phyloP scores from a whole-genome alignment of 1,139 yeast genomes.

The Nakaseomyces kungkrabaensis region DNA sequence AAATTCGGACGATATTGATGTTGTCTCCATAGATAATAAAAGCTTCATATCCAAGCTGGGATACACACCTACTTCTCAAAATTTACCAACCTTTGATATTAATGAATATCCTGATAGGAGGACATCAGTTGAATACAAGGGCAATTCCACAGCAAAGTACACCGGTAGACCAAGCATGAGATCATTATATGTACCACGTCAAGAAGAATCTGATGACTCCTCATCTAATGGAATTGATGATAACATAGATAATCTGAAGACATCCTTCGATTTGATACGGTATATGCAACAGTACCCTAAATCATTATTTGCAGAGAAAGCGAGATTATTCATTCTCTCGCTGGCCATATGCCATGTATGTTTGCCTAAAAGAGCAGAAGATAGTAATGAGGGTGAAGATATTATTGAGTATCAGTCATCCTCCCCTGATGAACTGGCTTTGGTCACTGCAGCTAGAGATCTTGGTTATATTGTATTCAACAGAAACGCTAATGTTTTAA shows the following conservation, averaged over 20 bases:
- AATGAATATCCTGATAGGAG: slow-evolving; percentile 8
- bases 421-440: slow-evolving; percentile 92
- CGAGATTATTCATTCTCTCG: slow-evolving; percentile 67
- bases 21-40: slow-evolving; percentile 15
- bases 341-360: slow-evolving; percentile 88
- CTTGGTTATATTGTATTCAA: slow-evolving; percentile 77
- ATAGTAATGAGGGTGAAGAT: slow-evolving; percentile 35
- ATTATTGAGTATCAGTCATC: slow-evolving; percentile 74
- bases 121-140: slow-evolving; percentile 33
- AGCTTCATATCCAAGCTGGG: slow-evolving; percentile 10
- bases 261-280: slow-evolving; percentile 53
- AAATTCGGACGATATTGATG: slow-evolving; percentile 13
- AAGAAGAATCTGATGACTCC: slow-evolving; percentile 10
- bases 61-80: slow-evolving; percentile 2
- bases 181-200: slow-evolving; percentile 18
- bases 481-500: slow-evolving; percentile 47
- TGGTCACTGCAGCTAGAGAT: slow-evolving; percentile 90
- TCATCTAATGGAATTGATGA: slow-evolving; percentile 34
- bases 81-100: neutral
- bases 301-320: slow-evolving; percentile 58
- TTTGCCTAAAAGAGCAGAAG: slow-evolving; percentile 46
- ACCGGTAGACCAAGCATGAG: slow-evolving; percentile 49
- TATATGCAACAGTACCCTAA: slow-evolving; percentile 67
- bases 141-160: slow-evolving; percentile 31
- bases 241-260: slow-evolving; percentile 28